phyloP scores from a whole-genome alignment of 495 filamentous ascomycete genomes.

The Daldinia decipiens region DNA sequence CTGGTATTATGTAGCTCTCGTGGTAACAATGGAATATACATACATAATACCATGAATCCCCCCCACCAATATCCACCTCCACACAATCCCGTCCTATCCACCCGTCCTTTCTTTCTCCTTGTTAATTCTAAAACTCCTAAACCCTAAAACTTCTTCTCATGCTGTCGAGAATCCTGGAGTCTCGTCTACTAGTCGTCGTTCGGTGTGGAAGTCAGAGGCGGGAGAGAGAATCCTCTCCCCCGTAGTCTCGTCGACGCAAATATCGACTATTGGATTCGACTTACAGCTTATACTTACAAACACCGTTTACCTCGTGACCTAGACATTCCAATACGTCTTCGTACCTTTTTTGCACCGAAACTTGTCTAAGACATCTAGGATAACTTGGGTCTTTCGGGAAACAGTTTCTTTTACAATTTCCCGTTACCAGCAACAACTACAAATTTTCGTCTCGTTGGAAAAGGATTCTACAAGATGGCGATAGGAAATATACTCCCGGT shows the following conservation, averaged over 20 bases:
- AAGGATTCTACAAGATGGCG: conserved; percentile 33
- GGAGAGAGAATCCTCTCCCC: conserved; percentile 31
- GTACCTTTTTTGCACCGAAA: conserved; percentile 19
- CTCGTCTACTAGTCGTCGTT: conserved; percentile 39
- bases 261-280: conserved; percentile 26
- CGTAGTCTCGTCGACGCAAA: conserved; percentile 35
- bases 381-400: conserved; percentile 4
- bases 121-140: conserved; percentile 17
- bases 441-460: conserved; percentile 14
- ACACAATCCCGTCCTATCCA: conserved; percentile 42
- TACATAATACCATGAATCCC: conserved; percentile 42
- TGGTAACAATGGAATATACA: conserved; percentile 33
- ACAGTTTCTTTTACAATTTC: conserved; percentile 6
- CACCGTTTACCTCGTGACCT: conserved; percentile 29
- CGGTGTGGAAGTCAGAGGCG: conserved; percentile 36
- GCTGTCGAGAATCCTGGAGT: conserved; percentile 30
- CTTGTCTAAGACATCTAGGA: conserved; percentile 12
- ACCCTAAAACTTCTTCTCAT: conserved; percentile 41
- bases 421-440: conserved; percentile 3
- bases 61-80: conserved; percentile 42
- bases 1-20: conserved; percentile 3
- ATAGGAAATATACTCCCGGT: conserved; percentile 37
- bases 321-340: conserved; percentile 23
- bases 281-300: conserved; percentile 19
- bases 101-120: conserved; percentile 31